Evolutionary conservation across 371 early-diverging fungal species (phyloP).

Genomic region (Mortierella sp.): DNA sequence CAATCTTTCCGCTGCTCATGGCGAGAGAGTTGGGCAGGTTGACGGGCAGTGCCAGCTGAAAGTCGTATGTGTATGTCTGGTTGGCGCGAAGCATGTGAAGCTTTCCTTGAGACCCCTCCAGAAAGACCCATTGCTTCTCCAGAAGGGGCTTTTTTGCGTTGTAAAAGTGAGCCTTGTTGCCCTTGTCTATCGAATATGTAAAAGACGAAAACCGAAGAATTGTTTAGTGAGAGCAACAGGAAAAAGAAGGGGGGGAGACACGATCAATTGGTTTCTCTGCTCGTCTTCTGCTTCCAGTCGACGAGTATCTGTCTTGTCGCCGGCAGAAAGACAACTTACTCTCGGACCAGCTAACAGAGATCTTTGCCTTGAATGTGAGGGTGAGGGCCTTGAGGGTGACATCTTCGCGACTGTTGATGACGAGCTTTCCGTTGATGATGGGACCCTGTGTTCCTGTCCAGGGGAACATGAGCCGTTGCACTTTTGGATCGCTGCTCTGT

Average conservation of each 20-base stretch:
- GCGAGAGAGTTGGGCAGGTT: slow-evolving; percentile 49
- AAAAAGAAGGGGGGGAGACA: too few relatives aligned
- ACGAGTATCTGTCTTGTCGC: too few relatives aligned
- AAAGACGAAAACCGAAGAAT: not conserved
- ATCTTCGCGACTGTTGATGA: slow-evolving; percentile 44
- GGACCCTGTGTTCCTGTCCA: slow-evolving; percentile 55
- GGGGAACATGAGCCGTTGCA: slow-evolving; percentile 46
- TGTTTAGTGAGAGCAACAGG: not conserved
- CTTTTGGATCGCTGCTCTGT: slow-evolving; percentile 29
- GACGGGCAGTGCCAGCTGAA: slow-evolving; percentile 40
- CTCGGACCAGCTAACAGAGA: slow-evolving; percentile 41
- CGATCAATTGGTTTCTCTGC: too few relatives aligned
- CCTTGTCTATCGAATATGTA: slow-evolving; percentile 9
- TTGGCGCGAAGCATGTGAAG: slow-evolving; percentile 43
- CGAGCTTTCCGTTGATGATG: slow-evolving; percentile 48
- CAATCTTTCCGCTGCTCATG: slow-evolving; percentile 42
- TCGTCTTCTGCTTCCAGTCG: too few relatives aligned
- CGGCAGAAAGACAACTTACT: slow-evolving; percentile 30
- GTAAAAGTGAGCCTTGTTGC: slow-evolving; percentile 20
- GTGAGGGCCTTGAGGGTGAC: slow-evolving; percentile 43
- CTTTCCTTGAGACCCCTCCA: slow-evolving; percentile 28
- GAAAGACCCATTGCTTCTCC: slow-evolving; percentile 49
- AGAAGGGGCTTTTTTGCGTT: slow-evolving; percentile 44
- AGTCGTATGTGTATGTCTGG: slow-evolving; percentile 46
- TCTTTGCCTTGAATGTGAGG: slow-evolving; percentile 41